Conservation (phyloP, 2,329 filamentous ascomycete genomes). For the Arthroderma uncinatum region DNA sequence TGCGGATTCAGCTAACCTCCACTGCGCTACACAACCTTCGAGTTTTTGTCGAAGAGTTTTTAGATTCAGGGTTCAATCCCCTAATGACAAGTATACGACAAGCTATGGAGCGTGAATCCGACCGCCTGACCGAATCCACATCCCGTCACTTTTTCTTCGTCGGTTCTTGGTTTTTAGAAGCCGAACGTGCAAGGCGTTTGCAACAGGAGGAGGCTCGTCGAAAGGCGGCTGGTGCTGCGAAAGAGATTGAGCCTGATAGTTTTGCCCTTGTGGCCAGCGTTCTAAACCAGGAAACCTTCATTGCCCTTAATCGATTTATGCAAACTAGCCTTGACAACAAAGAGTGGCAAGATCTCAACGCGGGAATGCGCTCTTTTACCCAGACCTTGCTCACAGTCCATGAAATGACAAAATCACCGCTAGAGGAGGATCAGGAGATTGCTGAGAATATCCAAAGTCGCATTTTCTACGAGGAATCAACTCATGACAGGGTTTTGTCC, state of each 20-base stretch:
- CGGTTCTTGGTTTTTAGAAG: constrained; percentile 82
- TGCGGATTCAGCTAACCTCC: constrained; percentile 56
- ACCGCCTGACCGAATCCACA: constrained; percentile 67
- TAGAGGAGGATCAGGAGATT: constrained; percentile 94
- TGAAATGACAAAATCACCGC: constrained; percentile 72
- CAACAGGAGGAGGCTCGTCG: constrained; percentile 45
- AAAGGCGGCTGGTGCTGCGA: constrained; percentile 37
- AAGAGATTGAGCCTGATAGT: constrained; percentile 55
- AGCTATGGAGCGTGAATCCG: constrained; percentile 78
- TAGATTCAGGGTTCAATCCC: constrained; percentile 92
- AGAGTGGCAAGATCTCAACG: constrained; percentile 74
- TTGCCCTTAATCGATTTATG: constrained; percentile 74
- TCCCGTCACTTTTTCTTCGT: constrained; percentile 83
- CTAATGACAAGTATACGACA: constrained; percentile 75
- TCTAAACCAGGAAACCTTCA: constrained; percentile 88
- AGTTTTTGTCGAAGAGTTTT: constrained; percentile 78
- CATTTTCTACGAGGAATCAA: constrained; percentile 96
- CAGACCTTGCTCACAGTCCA: constrained; percentile 87
- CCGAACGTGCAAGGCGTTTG: constrained; percentile 62
- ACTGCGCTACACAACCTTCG: constrained; percentile 67
- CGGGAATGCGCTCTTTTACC: constrained; percentile 87
- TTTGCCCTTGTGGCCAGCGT: constrained; percentile 83
- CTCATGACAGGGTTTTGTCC: constrained; percentile 73
- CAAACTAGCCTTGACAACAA: constrained; percentile 70
- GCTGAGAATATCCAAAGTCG: constrained; percentile 93